phyloP scores from a whole-genome alignment of 2,329 filamentous ascomycete genomes.

The Xylaria digitata region DNA sequence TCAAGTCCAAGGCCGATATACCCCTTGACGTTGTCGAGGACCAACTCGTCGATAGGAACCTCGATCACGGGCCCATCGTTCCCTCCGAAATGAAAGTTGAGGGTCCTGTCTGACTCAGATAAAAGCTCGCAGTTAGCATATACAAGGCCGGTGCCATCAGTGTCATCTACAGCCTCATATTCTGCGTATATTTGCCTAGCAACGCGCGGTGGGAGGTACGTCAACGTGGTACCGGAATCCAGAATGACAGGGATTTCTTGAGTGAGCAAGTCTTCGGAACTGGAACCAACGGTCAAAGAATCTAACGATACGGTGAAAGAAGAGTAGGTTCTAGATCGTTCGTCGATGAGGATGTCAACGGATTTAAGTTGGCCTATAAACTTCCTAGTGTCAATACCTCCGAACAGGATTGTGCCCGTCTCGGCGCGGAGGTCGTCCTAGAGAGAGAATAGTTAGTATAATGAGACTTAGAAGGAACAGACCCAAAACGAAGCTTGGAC shows the following conservation, averaged over 20 bases:
- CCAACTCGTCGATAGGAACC: slow-evolving; percentile 51
- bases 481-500: slow-evolving; percentile 28
- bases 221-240: slow-evolving; percentile 74
- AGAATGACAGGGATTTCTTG: slow-evolving; percentile 63
- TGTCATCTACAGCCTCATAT: slow-evolving; percentile 55
- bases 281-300: slow-evolving; percentile 53
- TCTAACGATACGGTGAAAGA: slow-evolving; percentile 56
- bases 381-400: slow-evolving; percentile 75
- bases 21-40: slow-evolving; percentile 54
- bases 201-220: slow-evolving; percentile 68
- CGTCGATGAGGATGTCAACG: slow-evolving; percentile 65
- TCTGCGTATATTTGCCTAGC: slow-evolving; percentile 53
- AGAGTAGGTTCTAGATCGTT: slow-evolving; percentile 54
- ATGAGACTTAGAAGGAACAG: neutral
- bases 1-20: slow-evolving; percentile 41
- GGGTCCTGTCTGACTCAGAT: slow-evolving; percentile 46
- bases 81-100: slow-evolving; percentile 58
- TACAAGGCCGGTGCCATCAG: slow-evolving; percentile 51
- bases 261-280: slow-evolving; percentile 41
- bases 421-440: slow-evolving; percentile 63
- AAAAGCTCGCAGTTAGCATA: slow-evolving; percentile 57
- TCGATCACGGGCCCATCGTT: slow-evolving; percentile 49
- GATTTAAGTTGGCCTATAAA: slow-evolving; percentile 68
- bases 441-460: slow-evolving; percentile 44
- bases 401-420: slow-evolving; percentile 74